A percentile compares a stretch with the other conserved stretches of the same genome.
These are phyloP conservation scores for Mangifera indica DNA, from an alignment of 345 rosid genomes.

Conservation along the genomic window DNA sequence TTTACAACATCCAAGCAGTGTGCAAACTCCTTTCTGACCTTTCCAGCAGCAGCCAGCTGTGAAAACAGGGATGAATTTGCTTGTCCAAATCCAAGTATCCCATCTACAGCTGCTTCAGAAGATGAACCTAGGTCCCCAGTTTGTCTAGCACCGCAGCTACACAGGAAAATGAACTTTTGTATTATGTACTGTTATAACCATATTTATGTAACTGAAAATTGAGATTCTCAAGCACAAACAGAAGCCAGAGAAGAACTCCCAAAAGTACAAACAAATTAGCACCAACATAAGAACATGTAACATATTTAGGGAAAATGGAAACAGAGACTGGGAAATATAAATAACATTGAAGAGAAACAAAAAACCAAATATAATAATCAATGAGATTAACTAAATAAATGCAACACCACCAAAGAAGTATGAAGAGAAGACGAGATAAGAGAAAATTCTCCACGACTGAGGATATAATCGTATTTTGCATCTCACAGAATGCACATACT, in stretches of 20 bases:
- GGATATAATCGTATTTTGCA: background rate
- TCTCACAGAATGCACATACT: background rate
- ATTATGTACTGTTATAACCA: slow-evolving; percentile 9
- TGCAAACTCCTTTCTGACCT: slow-evolving; percentile 59
- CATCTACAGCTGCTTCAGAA: slow-evolving; percentile 69
- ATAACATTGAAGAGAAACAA: background rate
- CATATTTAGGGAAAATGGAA: background rate
- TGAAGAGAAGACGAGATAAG: background rate
- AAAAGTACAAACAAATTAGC: background rate
- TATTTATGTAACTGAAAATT: background rate
- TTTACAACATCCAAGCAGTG: slow-evolving; percentile 73
- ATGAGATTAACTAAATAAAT: background rate
- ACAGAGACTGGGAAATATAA: background rate
- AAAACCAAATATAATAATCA: background rate
- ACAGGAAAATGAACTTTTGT: slow-evolving; percentile 10
- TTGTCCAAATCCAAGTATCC: slow-evolving; percentile 90
- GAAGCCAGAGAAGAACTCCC: background rate
- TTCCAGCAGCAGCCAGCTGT: slow-evolving; percentile 70
- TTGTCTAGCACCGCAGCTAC: slow-evolving; percentile 72
- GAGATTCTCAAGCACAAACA: background rate
- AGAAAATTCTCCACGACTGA: background rate
- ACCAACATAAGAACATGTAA: background rate
- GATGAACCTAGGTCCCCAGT: slow-evolving; percentile 67
- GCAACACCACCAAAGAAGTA: background rate
- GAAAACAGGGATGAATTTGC: slow-evolving; percentile 78